Conservation (phyloP, 345 rosid species). For the Acer negundo region DNA sequence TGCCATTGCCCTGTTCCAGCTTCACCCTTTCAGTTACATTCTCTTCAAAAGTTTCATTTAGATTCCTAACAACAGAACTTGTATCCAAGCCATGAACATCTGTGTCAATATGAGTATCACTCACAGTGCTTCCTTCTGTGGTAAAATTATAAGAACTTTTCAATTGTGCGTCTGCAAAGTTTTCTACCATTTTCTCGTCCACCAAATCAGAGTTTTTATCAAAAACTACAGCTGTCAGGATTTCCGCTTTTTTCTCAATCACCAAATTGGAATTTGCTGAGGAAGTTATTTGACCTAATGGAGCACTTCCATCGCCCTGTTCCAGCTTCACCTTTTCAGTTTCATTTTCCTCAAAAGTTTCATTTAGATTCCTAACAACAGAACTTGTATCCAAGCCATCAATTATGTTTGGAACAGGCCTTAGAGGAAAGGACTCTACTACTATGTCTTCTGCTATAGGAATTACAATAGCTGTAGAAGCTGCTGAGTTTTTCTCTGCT, state of each 20-base stretch:
- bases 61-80: constrained; percentile 23
- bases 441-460: constrained; percentile 35
- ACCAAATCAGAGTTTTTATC: constrained; percentile 17
- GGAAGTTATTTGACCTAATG: constrained; percentile 14
- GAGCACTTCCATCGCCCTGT: constrained; percentile 19
- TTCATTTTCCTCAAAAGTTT: constrained; percentile 26
- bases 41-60: constrained; percentile 23
- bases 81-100: constrained; percentile 27
- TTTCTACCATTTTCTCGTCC: constrained; percentile 17
- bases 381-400: constrained; percentile 29
- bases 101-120: constrained; percentile 17
- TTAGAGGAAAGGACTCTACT: constrained; percentile 58
- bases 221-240: constrained; percentile 9
- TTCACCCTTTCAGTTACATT: constrained; percentile 28
- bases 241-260: constrained; percentile 24
- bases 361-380: constrained; percentile 14
- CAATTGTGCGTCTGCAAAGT: constrained; percentile 20
- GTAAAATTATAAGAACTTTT: constrained; percentile 29
- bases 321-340: constrained; percentile 25
- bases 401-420: constrained; percentile 32
- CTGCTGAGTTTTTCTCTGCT: constrained; percentile 24
- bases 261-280: constrained; percentile 22
- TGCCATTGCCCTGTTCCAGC: constrained; percentile 18
- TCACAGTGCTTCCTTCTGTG: constrained; percentile 3
- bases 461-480: constrained; percentile 15